phyloP scores from a whole-genome alignment of 148 eudicot genomes.

The Rhododendron kiyosumense region DNA sequence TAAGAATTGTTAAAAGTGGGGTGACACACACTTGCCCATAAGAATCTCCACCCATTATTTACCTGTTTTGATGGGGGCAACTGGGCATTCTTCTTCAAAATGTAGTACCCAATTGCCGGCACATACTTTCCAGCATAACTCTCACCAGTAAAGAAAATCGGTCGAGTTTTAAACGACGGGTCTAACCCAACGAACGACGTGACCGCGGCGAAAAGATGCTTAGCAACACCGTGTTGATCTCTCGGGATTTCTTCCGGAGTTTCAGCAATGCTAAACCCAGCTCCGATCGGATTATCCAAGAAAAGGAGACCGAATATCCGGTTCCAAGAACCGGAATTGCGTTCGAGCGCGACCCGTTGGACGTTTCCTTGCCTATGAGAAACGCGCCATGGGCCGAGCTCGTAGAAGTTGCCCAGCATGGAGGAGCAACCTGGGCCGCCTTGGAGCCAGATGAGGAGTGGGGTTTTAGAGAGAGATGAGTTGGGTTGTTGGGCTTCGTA shows the following conservation, averaged over 20 bases:
- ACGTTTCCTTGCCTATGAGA: slow-evolving; percentile 22
- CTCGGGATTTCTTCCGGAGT: slow-evolving; percentile 57
- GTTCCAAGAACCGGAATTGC: slow-evolving; percentile 61
- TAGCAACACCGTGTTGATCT: slow-evolving; percentile 51
- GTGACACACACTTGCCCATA: too few species aligned
- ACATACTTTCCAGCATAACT: slow-evolving; percentile 88
- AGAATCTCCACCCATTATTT: slow-evolving; percentile 22
- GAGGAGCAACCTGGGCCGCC: slow-evolving; percentile 96
- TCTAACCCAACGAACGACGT: slow-evolving; percentile 35
- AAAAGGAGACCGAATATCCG: slow-evolving; percentile 59
- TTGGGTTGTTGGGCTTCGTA: slow-evolving; percentile 58
- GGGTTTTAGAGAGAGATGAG: slow-evolving; percentile 38
- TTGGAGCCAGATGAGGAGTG: slow-evolving; percentile 86
- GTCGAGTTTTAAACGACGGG: slow-evolving; percentile 39
- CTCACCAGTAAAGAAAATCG: slow-evolving; percentile 78
- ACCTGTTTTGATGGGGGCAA: slow-evolving; percentile 29
- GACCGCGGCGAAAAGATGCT: slow-evolving; percentile 65
- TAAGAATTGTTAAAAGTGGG: too few species aligned
- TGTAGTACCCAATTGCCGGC: slow-evolving; percentile 70
- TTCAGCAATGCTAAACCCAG: slow-evolving; percentile 75
- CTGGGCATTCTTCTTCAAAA: slow-evolving; percentile 37
- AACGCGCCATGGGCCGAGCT: slow-evolving; percentile 71
- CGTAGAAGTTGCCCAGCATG: slow-evolving; percentile 69
- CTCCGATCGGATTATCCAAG: slow-evolving; percentile 78
- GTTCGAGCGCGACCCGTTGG: slow-evolving; percentile 24